Evolutionary conservation across 257 asterid genomes (phyloP).

Genomic region (Jacaranda mimosifolia): DNA sequence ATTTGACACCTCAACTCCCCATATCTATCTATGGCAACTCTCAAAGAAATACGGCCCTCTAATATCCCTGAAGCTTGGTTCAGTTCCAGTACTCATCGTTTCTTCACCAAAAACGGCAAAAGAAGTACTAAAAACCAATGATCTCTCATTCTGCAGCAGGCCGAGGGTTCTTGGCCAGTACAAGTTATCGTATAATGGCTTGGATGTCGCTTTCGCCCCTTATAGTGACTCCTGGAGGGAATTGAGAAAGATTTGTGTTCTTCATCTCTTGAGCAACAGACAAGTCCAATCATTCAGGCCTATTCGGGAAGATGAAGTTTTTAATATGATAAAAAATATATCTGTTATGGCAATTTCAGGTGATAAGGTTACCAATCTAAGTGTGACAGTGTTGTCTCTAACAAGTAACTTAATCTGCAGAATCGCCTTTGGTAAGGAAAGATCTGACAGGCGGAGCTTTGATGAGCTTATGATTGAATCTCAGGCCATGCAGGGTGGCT

Average conservation of each 20-base stretch:
- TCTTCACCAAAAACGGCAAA: constrained; percentile 43
- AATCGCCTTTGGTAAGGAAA: constrained; percentile 44
- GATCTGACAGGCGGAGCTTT: constrained; percentile 17
- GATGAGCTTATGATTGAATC: constrained; percentile 49
- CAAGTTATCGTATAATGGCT: constrained; percentile 38
- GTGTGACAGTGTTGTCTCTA: constrained; percentile 11
- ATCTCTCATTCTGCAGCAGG: constrained; percentile 45
- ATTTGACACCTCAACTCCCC: constrained; percentile 38
- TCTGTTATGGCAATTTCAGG: neutral
- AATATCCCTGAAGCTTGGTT: constrained; percentile 44
- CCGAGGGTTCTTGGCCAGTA: constrained; percentile 36
- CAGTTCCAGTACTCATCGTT: constrained; percentile 29
- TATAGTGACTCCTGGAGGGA: constrained; percentile 49
- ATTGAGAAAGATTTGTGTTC: constrained; percentile 43
- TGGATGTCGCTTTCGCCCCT: constrained; percentile 46
- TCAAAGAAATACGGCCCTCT: constrained; percentile 45
- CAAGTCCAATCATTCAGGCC: constrained; percentile 45
- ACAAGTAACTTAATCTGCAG: constrained; percentile 43
- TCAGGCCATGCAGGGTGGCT: constrained; percentile 44
- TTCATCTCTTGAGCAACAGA: constrained; percentile 49
- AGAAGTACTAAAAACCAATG: constrained; percentile 37
- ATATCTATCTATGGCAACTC: constrained; percentile 38
- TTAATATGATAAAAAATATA: neutral
- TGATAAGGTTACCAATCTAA: constrained; percentile 24
- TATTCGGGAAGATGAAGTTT: constrained; percentile 40